A percentile compares a stretch with the other conserved stretches of the same genome.
These are phyloP conservation scores for Psilocybe sp. DNA, from an alignment of 768 basidiomycete species.

Conservation along the genomic window DNA sequence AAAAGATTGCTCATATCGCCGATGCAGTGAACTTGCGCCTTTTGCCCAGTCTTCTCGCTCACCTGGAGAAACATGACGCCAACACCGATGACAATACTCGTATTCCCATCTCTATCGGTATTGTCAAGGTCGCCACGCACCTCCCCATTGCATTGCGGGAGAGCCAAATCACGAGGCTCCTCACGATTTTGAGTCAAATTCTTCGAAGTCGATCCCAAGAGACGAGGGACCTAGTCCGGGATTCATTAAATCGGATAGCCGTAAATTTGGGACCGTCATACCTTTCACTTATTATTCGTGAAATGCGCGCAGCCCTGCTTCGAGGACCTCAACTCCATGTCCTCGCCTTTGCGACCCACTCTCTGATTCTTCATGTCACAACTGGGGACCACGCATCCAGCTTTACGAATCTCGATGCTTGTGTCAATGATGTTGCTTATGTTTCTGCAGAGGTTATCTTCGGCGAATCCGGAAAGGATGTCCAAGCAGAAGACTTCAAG, in stretches of 20 bases:
- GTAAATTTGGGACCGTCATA: constrained; percentile 70
- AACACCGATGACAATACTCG: constrained; percentile 82
- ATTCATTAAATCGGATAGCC: constrained; percentile 79
- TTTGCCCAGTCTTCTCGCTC: constrained; percentile 74
- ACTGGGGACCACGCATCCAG: constrained; percentile 47
- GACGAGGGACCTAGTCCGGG: constrained; percentile 81
- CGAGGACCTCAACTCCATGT: constrained; percentile 96
- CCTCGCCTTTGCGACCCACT: constrained; percentile 80
- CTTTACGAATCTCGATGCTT: constrained; percentile 70
- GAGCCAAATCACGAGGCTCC: constrained; percentile 67
- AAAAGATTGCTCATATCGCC: constrained; percentile 45
- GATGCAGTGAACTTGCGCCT: constrained; percentile 76
- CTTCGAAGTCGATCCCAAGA: constrained; percentile 94
- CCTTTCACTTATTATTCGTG: constrained; percentile 70
- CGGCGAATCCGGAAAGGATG: constrained; percentile 89
- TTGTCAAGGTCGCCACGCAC: constrained; percentile 79
- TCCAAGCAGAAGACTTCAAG: constrained; percentile 86
- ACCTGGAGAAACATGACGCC: constrained; percentile 77
- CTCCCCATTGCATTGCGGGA: constrained; percentile 65
- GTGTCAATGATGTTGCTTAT: constrained; percentile 75
- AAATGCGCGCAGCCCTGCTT: constrained; percentile 78
- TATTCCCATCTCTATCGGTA: constrained; percentile 85
- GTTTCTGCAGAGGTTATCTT: constrained; percentile 89
- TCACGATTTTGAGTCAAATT: constrained; percentile 86
- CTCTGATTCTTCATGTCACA: constrained; percentile 79